Percentiles rank a stretch among this genome's conserved stretches.
Evolutionary conservation across 73 alveolate genomes (phyloP).

Genomic region (Paramecium biaurelia): DNA sequence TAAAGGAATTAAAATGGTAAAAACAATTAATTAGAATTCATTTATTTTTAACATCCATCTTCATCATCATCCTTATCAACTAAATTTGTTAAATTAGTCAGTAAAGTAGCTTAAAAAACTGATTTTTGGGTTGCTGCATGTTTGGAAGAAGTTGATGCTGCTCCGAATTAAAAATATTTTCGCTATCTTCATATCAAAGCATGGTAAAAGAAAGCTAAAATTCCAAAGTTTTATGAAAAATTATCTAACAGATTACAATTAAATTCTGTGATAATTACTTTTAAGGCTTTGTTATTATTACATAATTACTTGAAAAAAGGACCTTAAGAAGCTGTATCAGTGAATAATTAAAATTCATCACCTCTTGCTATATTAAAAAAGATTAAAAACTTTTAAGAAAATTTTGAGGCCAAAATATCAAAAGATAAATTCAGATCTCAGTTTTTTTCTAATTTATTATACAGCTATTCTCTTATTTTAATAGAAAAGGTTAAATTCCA

Average conservation of each 20-base stretch:
- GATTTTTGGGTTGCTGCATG: constrained; percentile 55
- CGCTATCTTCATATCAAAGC: constrained; percentile 48
- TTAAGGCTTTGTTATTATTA: constrained; percentile 33
- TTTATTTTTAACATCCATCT: neutral
- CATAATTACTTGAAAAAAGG: constrained; percentile 62
- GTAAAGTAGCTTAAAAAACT: constrained; percentile 20
- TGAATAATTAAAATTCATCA: neutral
- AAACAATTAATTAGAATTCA: neutral
- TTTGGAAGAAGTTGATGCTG: constrained; percentile 51
- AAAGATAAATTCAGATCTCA: constrained; percentile 53
- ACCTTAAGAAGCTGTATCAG: constrained; percentile 19
- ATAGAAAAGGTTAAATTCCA: constrained; percentile 49
- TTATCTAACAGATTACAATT: constrained; percentile 5
- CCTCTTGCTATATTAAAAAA: constrained; percentile 35
- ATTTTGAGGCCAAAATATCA: neutral
- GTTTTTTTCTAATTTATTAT: constrained; percentile 2
- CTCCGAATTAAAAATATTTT: constrained; percentile 51
- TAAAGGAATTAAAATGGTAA: neutral
- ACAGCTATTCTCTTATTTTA: neutral
- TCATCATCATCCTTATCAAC: neutral
- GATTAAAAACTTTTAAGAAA: neutral
- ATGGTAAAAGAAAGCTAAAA: constrained; percentile 60
- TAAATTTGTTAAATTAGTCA: neutral
- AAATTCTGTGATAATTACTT: constrained; percentile 5
- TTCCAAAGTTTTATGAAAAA: constrained; percentile 42